Evolutionary conservation across 352 stramenopile species (phyloP), one percentile per base, ranked within the genome.

Genomic region (Plasmopara halstedii): DNA sequence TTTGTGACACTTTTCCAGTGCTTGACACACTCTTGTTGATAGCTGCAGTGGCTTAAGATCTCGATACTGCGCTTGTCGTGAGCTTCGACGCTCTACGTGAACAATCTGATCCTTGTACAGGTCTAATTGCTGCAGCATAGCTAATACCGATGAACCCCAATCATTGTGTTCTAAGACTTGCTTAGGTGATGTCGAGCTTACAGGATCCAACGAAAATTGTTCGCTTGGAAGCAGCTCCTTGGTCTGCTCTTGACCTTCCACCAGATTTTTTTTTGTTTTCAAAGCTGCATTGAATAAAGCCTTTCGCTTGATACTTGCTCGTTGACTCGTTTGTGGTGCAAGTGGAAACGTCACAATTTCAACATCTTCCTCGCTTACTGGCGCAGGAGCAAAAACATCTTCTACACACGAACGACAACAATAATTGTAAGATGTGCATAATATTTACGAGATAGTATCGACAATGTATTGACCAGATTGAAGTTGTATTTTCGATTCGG

Each of bases 91-190:
- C 45, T 97, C 74, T 8, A 94, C 62, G 39, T 96, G 75, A 6
- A 87, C 65, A 62, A 95, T 76, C 43, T 96, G 87, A 18, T 79
- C 56, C 22, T 64, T 35, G 46, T 92, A 94, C 17, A 83, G 53
- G 26, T 83, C 57, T 33, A 83, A 46, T 19, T 57, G 42, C 17
- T 63, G 60, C 41, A 91, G 45, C 54, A 84, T 67, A 4, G 62
- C 55, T 15, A 88, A 22, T 39, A 73, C 62, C 0, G 56, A 73
- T 11, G 62, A 73, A 2, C 48, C 41, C 56, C 56, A 67, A 4
- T 58, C 36, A 42, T 46, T 58, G 18, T 37, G 19, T 26, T 19
- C 2, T 19, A 21, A 38, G 20, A 26, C 6, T 21, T 51, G 33
- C 9, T 47, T 19, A 21, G 9, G 50, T 20, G 36, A n/a, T 10